Conservation (phyloP, 257 asterid genomes). For the Primulina tabacum region DNA sequence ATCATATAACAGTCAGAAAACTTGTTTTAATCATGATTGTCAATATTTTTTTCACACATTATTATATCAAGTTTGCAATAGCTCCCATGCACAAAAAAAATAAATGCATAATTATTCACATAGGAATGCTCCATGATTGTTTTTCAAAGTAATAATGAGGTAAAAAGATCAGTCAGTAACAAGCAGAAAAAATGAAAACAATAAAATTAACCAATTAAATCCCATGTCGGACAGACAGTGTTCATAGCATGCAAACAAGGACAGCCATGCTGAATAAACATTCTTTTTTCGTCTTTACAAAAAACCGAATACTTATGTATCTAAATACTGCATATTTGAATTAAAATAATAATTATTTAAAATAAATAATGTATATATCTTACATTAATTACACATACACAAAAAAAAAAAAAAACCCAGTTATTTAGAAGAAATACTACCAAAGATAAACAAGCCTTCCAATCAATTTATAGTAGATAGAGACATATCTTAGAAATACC, state of each 20-base stretch:
- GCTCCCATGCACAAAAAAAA: constrained; percentile 5
- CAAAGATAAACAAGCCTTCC: background rate
- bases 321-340: background rate
- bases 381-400: background rate
- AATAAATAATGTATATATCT: background rate
- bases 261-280: background rate
- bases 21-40: background rate
- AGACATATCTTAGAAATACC: background rate
- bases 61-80: background rate
- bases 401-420: background rate
- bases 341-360: background rate
- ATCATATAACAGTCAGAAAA: background rate
- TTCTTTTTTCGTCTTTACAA: too few relatives aligned
- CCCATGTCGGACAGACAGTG: background rate
- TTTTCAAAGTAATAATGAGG: background rate
- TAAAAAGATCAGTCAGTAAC: background rate
- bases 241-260: constrained; percentile 3
- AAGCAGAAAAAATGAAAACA: background rate
- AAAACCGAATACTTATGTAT: too few relatives aligned
- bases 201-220: background rate
- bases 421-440: constrained; percentile 5
- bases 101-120: background rate
- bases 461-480: constrained; percentile 4
- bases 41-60: background rate
- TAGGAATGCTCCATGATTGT: background rate